Percentiles rank a stretch among this genome's conserved stretches.
phyloP scores from a whole-genome alignment of 176 grass and related monocot species.

The Coix lacrymajobi region DNA sequence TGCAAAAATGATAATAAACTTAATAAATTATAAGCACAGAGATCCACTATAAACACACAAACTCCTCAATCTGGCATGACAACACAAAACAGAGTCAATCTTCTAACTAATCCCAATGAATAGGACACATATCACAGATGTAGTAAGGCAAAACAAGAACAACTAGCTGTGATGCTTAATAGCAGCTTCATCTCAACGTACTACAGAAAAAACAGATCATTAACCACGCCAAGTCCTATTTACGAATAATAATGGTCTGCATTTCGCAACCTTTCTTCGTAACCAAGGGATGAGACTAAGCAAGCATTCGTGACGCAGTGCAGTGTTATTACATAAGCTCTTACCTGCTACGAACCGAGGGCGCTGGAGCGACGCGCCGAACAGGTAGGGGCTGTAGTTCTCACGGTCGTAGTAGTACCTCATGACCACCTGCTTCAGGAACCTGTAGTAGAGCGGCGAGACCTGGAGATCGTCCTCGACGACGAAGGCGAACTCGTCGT shows the following conservation, averaged over 20 bases:
- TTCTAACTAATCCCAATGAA: constrained; percentile 11
- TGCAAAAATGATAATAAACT: not conserved
- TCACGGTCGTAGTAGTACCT: constrained; percentile 74
- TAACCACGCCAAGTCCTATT: not conserved
- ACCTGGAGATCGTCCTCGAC: constrained; percentile 96
- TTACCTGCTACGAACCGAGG: constrained; percentile 91
- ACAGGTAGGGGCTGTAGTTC: constrained; percentile 75
- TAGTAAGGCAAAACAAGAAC: not conserved
- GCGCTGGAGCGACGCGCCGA: constrained; percentile 81
- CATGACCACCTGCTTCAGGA: constrained; percentile 66
- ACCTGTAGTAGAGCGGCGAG: constrained; percentile 73
- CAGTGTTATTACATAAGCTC: constrained; percentile 4
- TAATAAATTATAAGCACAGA: not conserved
- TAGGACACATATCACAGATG: not conserved
- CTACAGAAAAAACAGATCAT: not conserved
- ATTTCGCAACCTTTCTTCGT: not conserved
- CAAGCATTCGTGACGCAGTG: not conserved
- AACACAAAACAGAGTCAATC: not conserved
- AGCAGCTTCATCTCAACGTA: not conserved
- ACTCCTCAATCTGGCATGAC: not conserved
- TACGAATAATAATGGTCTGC: not conserved
- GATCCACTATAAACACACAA: not conserved
- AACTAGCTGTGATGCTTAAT: not conserved
- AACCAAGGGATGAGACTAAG: not conserved
- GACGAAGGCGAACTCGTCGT: constrained; percentile 91